Percentiles rank a stretch among this genome's conserved stretches.
phyloP scores from a whole-genome alignment of 192 early-diverging fungal species.

The Coemansia reversa region DNA sequence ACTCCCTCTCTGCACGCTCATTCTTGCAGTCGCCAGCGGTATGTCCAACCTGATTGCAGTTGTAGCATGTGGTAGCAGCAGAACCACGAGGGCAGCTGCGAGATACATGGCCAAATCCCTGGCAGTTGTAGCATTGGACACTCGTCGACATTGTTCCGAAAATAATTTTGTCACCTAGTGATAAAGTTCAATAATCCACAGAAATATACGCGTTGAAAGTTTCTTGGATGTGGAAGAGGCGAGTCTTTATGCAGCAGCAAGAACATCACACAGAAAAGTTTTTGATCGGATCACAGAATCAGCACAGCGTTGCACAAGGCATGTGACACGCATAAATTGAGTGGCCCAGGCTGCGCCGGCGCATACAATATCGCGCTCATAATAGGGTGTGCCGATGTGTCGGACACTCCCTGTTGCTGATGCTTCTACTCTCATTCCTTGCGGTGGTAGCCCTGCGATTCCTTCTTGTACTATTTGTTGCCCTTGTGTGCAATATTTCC shows the following conservation, averaged over 20 bases:
- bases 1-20: slow-evolving; percentile 26
- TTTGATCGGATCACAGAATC: slow-evolving; percentile 22
- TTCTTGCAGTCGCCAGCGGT: slow-evolving; percentile 46
- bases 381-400: neutral
- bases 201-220: slow-evolving; percentile 3
- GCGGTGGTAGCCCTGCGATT: neutral
- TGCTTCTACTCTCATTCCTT: neutral
- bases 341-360: neutral
- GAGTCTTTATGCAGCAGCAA: neutral
- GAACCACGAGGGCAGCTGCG: slow-evolving; percentile 51
- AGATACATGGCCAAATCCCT: slow-evolving; percentile 51
- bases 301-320: neutral
- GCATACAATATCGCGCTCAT: neutral
- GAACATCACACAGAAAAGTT: slow-evolving; percentile 14
- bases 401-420: neutral
- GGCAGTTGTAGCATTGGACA: slow-evolving; percentile 59
- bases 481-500: too few species aligned
- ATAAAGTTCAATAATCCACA: neutral
- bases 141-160: neutral
- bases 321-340: slow-evolving; percentile 3
- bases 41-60: slow-evolving; percentile 57
- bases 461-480: too few species aligned
- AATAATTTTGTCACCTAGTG: neutral
- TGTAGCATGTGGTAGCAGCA: slow-evolving; percentile 54
- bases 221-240: neutral